phyloP scores from a whole-genome alignment of 768 basidiomycete genomes.

The Solioccasus polychromus region DNA sequence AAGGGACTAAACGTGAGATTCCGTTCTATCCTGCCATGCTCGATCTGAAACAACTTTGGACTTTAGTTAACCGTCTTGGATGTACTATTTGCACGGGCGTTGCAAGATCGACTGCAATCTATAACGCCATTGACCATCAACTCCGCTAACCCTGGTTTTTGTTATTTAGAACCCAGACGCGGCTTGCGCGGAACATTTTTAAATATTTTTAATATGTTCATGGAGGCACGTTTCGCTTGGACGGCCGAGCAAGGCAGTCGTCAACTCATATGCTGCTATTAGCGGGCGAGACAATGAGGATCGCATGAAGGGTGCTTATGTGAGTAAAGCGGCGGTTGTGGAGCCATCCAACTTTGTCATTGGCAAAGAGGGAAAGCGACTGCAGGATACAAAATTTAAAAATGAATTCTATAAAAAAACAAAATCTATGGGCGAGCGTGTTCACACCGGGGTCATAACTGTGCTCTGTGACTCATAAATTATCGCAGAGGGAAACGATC shows the following conservation, averaged over 20 bases:
- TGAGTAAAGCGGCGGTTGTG: constrained; percentile 8
- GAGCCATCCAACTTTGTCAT: constrained; percentile 36
- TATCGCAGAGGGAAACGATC: constrained; percentile 19
- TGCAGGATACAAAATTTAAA: too few relatives aligned
- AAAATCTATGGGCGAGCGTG: constrained; percentile 37
- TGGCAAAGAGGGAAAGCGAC: constrained; percentile 25
- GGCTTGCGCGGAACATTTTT: not conserved
- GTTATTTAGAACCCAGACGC: constrained; percentile 25
- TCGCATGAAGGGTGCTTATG: constrained; percentile 20
- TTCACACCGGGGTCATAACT: too few relatives aligned
- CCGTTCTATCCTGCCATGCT: not conserved
- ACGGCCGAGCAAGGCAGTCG: constrained; percentile 35
- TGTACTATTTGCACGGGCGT: constrained; percentile 29
- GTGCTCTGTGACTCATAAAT: too few relatives aligned
- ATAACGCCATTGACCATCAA: constrained; percentile 23
- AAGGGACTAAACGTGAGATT: constrained; percentile 26
- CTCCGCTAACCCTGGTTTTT: constrained; percentile 31
- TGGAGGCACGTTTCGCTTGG: constrained; percentile 13
- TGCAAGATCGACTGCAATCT: constrained; percentile 21
- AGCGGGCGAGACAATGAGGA: constrained; percentile 21
- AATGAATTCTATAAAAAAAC: too few relatives aligned
- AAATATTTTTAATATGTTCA: not conserved
- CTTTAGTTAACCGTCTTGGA: constrained; percentile 28
- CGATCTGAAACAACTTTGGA: not conserved
- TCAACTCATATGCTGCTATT: constrained; percentile 31